Percentiles rank a stretch among this genome's conserved stretches.
phyloP scores from a whole-genome alignment of 306 rosid genomes.

The Acacia crassicarpa region DNA sequence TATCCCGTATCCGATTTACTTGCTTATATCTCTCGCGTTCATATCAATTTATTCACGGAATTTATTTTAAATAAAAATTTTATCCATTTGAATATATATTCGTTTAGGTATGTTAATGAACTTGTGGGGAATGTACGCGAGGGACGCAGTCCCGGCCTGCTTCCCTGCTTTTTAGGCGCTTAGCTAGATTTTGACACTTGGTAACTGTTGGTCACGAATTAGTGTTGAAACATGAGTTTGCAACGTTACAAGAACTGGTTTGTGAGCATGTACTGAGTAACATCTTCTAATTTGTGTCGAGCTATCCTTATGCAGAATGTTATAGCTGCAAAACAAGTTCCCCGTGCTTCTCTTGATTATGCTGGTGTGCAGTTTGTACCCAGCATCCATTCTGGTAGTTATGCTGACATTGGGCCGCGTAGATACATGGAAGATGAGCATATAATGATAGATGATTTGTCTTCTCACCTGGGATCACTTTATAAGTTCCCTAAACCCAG shows the following conservation, averaged over 20 bases:
- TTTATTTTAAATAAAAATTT: background rate
- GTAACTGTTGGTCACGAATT: background rate
- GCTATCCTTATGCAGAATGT: conserved; percentile 51
- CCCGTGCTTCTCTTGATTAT: conserved; percentile 48
- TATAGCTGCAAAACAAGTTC: conserved; percentile 43
- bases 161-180: background rate
- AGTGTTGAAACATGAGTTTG: background rate
- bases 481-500: conserved; percentile 59
- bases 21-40: background rate
- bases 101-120: background rate
- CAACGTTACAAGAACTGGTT: background rate
- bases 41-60: conserved; percentile 2
- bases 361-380: conserved; percentile 55
- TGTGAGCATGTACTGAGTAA: conserved; percentile 10
- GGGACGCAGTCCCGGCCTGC: background rate
- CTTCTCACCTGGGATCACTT: conserved; percentile 53
- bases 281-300: conserved; percentile 25
- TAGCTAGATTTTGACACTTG: background rate
- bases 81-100: conserved; percentile 7
- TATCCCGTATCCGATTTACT: background rate
- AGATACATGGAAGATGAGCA: conserved; percentile 78
- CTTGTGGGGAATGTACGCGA: background rate
- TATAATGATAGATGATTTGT: conserved; percentile 61
- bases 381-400: conserved; percentile 91
- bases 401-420: conserved; percentile 71